These are phyloP conservation scores for Hordeum pubiflorum DNA, from an alignment of 202 grass and related monocot species.

Conservation along the genomic window DNA sequence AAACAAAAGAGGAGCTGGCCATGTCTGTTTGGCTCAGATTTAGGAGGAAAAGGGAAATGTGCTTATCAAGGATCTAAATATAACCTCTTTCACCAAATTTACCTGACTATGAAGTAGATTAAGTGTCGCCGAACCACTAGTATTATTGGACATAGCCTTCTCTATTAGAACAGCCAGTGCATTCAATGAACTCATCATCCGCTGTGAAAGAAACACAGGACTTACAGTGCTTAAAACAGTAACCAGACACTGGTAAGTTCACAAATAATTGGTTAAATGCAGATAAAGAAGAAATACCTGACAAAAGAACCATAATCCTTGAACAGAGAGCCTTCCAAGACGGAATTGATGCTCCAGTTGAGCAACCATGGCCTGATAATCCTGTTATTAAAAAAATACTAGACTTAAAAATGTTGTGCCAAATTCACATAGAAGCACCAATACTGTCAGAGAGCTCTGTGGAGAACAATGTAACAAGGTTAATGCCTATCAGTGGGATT, in stretches of 20 bases:
- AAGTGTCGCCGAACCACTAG: conserved; percentile 71
- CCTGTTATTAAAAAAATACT: conserved; percentile 36
- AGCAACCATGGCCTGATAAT: conserved; percentile 98
- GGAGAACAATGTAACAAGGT: not conserved
- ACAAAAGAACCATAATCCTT: conserved; percentile 89
- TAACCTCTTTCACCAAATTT: conserved; percentile 14
- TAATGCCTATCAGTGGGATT: not conserved
- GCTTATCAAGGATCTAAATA: not conserved
- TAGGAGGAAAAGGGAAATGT: not conserved
- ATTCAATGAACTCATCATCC: conserved; percentile 92
- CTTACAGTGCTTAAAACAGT: conserved; percentile 26
- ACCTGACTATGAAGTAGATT: conserved; percentile 95
- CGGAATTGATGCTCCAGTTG: conserved; percentile 90
- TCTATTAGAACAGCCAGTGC: conserved; percentile 74
- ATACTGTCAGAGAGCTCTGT: not conserved
- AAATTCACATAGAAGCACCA: conserved; percentile 4
- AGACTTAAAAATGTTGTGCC: conserved; percentile 8
- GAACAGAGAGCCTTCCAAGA: conserved; percentile 79
- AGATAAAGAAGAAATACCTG: conserved; percentile 40
- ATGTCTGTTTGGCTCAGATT: not conserved
- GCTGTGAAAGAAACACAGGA: conserved; percentile 38
- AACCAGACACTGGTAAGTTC: not conserved
- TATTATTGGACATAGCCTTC: conserved; percentile 65
- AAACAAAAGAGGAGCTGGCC: conserved; percentile 5
- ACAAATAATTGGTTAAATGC: conserved; percentile 7